Evolutionary conservation across 148 eudicot genomes (phyloP), one percentile per base, ranked within the genome.

Genomic region (Rhododendron molle): DNA sequence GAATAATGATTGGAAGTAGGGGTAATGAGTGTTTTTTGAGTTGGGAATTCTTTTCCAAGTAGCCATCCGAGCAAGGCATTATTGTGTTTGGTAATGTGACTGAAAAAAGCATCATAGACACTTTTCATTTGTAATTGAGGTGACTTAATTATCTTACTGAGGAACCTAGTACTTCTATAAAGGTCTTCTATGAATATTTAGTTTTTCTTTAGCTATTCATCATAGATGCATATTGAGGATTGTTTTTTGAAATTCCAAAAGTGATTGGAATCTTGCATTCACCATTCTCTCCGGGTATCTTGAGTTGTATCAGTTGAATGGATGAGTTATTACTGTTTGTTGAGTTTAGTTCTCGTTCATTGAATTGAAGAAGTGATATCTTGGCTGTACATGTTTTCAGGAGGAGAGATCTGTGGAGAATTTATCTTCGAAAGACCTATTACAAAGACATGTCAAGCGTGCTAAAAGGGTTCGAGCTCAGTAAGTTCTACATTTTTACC

Each of bases 381-480:
- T 43, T 56, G 38, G 11, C 11, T 65, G 10, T 23, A 23, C 67
- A 44, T 87, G 16, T 80, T 77, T 85, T 88, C 91, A 92, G 94
- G 93, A 82, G 47, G 90, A 87, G 86, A 83, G 67, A 82, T 78
- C 84, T 73, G 86, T 80, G 8, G 92, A 82, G 81, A 38, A 83
- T 87, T 88, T 81, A 86, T 34, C 82, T 80, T 72, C 92, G 58
- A 36, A 85, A 52, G 92, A 90, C 81, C 84, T 92, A 69, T 83
- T 92, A 82, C 83, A 87, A 52, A 86, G 86, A 87, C 94, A 92
- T 82, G 84, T 92, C 81, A 90, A 90, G 81, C 93, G 90, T 85
- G 92, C 94, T 30, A 92, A 92, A 83, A 90, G 85, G 89, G 92
- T 93, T 85, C 89, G 95, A 83, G 91, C 91, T 43, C 89, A 90